Conservation (phyloP, 768 basidiomycete species). For the Hygrophoropsis aurantiaca region DNA sequence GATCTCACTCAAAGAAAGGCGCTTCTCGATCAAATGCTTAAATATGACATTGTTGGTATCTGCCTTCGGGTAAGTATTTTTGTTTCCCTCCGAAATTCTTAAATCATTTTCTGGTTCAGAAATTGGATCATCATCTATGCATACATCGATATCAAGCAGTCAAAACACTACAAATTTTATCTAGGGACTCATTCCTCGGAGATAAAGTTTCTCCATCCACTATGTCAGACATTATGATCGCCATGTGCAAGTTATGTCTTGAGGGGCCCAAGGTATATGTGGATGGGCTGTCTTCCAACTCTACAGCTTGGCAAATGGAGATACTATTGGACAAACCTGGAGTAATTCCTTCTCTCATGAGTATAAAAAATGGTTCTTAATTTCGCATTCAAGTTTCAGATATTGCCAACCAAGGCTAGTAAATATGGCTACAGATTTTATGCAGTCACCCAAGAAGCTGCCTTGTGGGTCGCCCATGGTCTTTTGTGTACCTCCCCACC, state of each 20-base stretch:
- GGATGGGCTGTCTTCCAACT: conserved; percentile 15
- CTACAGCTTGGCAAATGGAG: conserved; percentile 7
- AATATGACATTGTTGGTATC: conserved; percentile 17
- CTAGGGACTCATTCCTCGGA: conserved; percentile 20
- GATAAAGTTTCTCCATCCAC: conserved; percentile 15
- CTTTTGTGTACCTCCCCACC: conserved; percentile 13
- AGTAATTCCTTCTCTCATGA: background rate
- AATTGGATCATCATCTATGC: conserved; percentile 19
- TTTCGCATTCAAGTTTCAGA: too few species aligned
- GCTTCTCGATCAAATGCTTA: conserved; percentile 23
- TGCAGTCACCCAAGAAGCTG: conserved; percentile 20
- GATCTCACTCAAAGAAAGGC: conserved; percentile 15
- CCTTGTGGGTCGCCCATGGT: conserved; percentile 8
- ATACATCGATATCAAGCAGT: conserved; percentile 22
- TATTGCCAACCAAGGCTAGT: conserved; percentile 2
- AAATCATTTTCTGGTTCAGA: conserved; percentile 9
- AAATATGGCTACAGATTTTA: conserved; percentile 26
- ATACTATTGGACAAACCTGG: conserved; percentile 1
- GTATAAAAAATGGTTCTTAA: too few species aligned
- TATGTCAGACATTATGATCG: conserved; percentile 22
- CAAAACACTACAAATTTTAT: conserved; percentile 15
- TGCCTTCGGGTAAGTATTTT: conserved; percentile 18
- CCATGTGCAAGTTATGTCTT: conserved; percentile 24
- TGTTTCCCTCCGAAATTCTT: background rate
- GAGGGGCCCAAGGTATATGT: conserved; percentile 21